Evolutionary conservation across 208 protist genomes (phyloP).

Genomic region (Polymyxa betae): DNA sequence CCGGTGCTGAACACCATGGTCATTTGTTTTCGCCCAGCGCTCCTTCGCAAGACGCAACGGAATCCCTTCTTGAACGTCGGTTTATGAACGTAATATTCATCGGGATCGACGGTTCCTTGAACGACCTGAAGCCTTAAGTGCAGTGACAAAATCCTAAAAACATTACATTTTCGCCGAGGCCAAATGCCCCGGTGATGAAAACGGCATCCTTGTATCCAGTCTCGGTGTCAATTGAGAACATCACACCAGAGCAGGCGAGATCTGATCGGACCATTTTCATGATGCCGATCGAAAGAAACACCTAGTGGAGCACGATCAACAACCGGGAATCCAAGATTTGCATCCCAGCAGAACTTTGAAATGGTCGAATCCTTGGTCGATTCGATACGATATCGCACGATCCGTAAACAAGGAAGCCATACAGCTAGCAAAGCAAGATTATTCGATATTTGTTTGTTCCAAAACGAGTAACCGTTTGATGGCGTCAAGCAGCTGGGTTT

Average conservation of each 20-base stretch:
- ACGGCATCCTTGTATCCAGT: slow-evolving; percentile 64
- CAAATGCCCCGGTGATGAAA: slow-evolving; percentile 64
- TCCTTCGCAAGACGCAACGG: slow-evolving; percentile 53
- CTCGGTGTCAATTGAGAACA: slow-evolving; percentile 69
- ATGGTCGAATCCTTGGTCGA: slow-evolving; percentile 65
- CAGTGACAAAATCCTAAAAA: background rate
- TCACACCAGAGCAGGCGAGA: slow-evolving; percentile 60
- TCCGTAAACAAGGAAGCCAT: slow-evolving; percentile 67
- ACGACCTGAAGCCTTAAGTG: background rate
- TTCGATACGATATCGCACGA: slow-evolving; percentile 66
- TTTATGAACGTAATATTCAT: slow-evolving; percentile 68
- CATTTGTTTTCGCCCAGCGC: slow-evolving; percentile 59
- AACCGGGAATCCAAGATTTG: background rate
- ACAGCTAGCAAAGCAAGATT: background rate
- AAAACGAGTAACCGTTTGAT: slow-evolving; percentile 56
- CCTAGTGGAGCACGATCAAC: background rate
- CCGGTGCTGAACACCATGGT: slow-evolving; percentile 53
- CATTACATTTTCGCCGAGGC: slow-evolving; percentile 69
- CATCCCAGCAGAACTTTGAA: slow-evolving; percentile 64
- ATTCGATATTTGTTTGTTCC: background rate
- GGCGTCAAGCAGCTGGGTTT: slow-evolving; percentile 59
- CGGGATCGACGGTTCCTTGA: slow-evolving; percentile 59
- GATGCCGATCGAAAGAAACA: slow-evolving; percentile 31
- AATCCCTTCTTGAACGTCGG: slow-evolving; percentile 60
- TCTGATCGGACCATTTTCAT: slow-evolving; percentile 50